Conservation (phyloP, 768 basidiomycete species). For the Collybia sordida region DNA sequence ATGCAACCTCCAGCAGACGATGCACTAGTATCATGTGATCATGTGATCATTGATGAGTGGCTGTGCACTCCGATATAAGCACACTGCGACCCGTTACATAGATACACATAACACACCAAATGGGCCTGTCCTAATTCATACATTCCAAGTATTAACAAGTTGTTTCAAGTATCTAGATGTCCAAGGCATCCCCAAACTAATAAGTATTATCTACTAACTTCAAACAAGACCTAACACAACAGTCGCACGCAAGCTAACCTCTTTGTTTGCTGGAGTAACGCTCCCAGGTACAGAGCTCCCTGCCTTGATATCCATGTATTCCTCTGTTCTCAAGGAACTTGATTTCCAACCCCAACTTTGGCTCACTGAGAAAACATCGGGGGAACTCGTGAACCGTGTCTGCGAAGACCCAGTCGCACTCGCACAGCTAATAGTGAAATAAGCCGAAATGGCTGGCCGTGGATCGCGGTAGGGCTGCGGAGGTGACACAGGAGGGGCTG, state of each 20-base stretch:
- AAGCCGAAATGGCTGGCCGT: slow-evolving; percentile 67
- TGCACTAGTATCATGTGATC: neutral
- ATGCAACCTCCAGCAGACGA: slow-evolving; percentile 11
- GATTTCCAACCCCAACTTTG: slow-evolving; percentile 96
- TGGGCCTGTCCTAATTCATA: too few relatives aligned
- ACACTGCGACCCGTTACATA: too few relatives aligned
- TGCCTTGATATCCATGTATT: slow-evolving; percentile 42
- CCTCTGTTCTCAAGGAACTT: slow-evolving; percentile 49
- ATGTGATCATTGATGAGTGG: neutral
- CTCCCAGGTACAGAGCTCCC: slow-evolving; percentile 24
- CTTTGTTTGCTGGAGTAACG: slow-evolving; percentile 26
- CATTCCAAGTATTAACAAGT: too few relatives aligned
- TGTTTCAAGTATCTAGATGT: too few relatives aligned
- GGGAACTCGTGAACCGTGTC: slow-evolving; percentile 82
- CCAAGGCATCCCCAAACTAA: too few relatives aligned
- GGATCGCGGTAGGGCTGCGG: slow-evolving; percentile 76
- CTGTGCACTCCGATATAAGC: too few relatives aligned
- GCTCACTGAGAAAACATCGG: slow-evolving; percentile 80
- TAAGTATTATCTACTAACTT: slow-evolving; percentile 8
- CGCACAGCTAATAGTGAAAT: slow-evolving; percentile 82
- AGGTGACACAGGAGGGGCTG: slow-evolving; percentile 48
- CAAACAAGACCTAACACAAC: slow-evolving; percentile 77
- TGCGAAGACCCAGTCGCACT: slow-evolving; percentile 79
- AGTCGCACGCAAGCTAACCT: slow-evolving; percentile 75
- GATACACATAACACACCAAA: too few relatives aligned